Conservation (phyloP, 2,329 filamentous ascomycete species). For the Lecanosticta acicola region DNA sequence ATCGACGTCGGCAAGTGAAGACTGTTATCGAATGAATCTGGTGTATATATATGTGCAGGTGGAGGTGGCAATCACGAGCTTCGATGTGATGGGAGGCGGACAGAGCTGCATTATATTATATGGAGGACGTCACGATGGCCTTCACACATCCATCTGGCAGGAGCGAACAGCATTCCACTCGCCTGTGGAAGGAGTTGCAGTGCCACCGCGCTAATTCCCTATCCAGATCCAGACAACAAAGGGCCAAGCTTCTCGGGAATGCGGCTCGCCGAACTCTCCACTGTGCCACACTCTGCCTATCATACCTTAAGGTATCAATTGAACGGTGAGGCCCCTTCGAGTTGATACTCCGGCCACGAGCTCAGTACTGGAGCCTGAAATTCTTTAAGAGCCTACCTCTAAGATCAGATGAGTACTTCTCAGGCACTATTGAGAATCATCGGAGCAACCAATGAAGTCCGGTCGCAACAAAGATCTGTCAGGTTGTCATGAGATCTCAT, state of each 20-base stretch:
- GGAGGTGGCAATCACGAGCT: background rate
- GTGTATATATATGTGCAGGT: background rate
- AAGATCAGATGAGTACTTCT: no score
- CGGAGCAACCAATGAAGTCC: no score
- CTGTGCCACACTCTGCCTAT: no score
- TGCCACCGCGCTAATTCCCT: background rate
- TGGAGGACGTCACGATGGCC: constrained; percentile 6
- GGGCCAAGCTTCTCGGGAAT: constrained; percentile 4
- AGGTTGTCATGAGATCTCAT: no score
- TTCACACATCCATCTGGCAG: background rate
- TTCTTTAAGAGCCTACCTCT: no score
- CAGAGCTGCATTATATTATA: no score
- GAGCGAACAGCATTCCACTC: background rate
- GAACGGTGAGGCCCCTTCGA: background rate
- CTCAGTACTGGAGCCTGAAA: no score
- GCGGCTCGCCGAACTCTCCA: background rate
- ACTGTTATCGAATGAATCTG: background rate
- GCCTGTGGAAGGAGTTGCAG: constrained; percentile 5
- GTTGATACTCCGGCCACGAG: background rate
- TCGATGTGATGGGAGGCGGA: no score
- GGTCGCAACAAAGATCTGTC: background rate
- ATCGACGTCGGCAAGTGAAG: background rate
- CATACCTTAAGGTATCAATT: background rate
- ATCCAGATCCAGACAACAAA: background rate
- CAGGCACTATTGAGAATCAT: no score